Evolutionary conservation across 768 basidiomycete species (phyloP), one percentile per base, ranked within the genome.

Genomic region (Russula compacta): DNA sequence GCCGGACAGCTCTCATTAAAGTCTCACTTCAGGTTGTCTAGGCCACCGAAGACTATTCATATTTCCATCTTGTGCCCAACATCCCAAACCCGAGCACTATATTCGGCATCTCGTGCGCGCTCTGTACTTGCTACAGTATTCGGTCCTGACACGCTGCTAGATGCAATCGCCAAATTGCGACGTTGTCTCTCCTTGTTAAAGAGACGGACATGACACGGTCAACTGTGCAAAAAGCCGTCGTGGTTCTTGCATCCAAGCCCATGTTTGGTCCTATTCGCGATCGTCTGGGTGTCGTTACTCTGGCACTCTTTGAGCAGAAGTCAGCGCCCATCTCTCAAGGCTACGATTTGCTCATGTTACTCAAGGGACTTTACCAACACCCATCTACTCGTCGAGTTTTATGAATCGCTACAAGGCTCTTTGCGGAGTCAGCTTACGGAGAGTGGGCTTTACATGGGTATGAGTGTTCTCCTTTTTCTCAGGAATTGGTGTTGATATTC

Each of bases 181-280:
- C 94, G 2, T 80, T 86, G 0, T 79, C 85, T 24, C 79, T 99
- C 33, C 76, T 92, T 4, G 86, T 89, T 50, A 88, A 86, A 69
- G 81, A 83, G 42, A 77, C 82, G 2, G 95, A 97, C 64, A 91
- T 98, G 17, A 98, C 97, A 5, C 85, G 97, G 15, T 92, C 89
- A 5, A 98, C 87, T 9, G 97, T 99, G 0, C 97, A 99, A 73
- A 99, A 98, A 71, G 95, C 97, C 0, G 91, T 99, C 3, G 92
- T 98, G 0, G 90, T 99, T 3, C 78, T 99, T 39, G 94, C 92
- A 4, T 83, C 87, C 12, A 89, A 90, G 69, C 92, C 93, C 0
- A 82, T 95, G 2, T 95, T 95, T 69, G 97, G 97, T 12, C 92
- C 93, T 10, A 92, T 98, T 73, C 83, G 95, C 42, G 95, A 98